Evolutionary conservation across 1,284 basidiomycete genomes (phyloP), one percentile per base, ranked within the genome.

Genomic region (Moniliophthora roreri): DNA sequence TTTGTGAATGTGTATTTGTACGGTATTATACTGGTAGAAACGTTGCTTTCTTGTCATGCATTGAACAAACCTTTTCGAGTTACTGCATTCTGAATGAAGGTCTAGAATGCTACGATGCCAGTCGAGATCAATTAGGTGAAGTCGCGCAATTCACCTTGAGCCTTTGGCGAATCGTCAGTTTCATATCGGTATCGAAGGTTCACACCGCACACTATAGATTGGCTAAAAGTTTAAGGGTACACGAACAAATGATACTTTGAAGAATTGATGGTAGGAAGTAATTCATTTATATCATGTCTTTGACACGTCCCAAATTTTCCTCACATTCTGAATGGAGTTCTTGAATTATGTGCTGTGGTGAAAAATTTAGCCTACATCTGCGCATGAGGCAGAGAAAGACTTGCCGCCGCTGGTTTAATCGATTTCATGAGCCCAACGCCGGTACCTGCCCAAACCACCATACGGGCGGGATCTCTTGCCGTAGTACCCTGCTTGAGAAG

Each of bases 391-490:
- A 20, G 34, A 10, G 39, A 23, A 23, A 8, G 36, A 59, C 73
- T 60, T 53, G 86, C 87, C 75, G 79, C 76, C 7, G 85, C 84
- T 36, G 78, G 68, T 63, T 80, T 76, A 54, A 82, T 72, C 54
- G 76, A 70, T 28, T 72, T 72, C 68, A 87, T 76, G 48, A 80
- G 70, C n/a, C 79, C 82, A 49, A 88, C 79, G 34, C 85, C 81
- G 49, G 79, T 75, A 18, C 89, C 89, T 18, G 84, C 79, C 87
- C 88, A 90, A n/a, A 82, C 72, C 15, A 89, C 66, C 58, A 80
- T 76, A 52, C 82, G 74, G 55, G 72, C 67, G 7, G 72, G 65
- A 62, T 89, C 78, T 34, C 70, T 73, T 21, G 67, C 65, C 54
- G 68, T 66, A 18, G 69, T 62, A 4, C 72, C 84, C 54, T 77